These are phyloP conservation scores for Cocos nucifera DNA, from an alignment of 176 grass and related monocot species.

Conservation along the genomic window DNA sequence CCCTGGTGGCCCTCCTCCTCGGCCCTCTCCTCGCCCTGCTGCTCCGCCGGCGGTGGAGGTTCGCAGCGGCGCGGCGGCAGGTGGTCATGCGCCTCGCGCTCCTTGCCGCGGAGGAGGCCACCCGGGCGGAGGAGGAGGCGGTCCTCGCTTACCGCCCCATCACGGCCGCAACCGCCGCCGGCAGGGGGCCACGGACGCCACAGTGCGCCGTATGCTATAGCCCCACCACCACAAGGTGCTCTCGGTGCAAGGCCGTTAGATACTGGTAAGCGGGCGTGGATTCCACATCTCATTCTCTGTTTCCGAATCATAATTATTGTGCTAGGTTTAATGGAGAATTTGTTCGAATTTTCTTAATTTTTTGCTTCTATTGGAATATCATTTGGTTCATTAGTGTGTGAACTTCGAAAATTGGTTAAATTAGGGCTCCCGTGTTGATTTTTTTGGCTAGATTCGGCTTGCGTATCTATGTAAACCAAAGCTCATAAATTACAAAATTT, in stretches of 20 bases:
- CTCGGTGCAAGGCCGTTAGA: conserved; percentile 22
- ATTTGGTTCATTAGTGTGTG: no score
- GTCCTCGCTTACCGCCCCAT: neutral
- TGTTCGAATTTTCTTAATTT: no score
- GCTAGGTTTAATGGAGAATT: no score
- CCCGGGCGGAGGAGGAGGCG: neutral
- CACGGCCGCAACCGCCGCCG: neutral
- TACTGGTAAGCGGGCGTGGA: conserved; percentile 12
- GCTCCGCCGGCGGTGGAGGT: conserved; percentile 11
- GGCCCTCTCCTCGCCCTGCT: neutral
- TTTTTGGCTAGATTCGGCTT: no score
- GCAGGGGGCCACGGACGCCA: neutral
- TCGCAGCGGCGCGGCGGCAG: conserved; percentile 10
- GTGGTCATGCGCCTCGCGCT: conserved; percentile 22
- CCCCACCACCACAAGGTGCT: conserved; percentile 19
- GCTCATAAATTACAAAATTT: no score
- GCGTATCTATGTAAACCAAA: no score
- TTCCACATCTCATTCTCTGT: no score
- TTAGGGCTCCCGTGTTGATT: no score
- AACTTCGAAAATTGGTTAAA: no score
- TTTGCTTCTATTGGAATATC: no score
- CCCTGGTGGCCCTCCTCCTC: conserved; percentile 8
- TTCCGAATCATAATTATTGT: no score
- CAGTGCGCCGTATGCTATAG: conserved; percentile 12
- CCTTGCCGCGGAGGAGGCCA: conserved; percentile 13